Conservation (phyloP, 2,329 filamentous ascomycete genomes). For the Diplodia corticola region DNA sequence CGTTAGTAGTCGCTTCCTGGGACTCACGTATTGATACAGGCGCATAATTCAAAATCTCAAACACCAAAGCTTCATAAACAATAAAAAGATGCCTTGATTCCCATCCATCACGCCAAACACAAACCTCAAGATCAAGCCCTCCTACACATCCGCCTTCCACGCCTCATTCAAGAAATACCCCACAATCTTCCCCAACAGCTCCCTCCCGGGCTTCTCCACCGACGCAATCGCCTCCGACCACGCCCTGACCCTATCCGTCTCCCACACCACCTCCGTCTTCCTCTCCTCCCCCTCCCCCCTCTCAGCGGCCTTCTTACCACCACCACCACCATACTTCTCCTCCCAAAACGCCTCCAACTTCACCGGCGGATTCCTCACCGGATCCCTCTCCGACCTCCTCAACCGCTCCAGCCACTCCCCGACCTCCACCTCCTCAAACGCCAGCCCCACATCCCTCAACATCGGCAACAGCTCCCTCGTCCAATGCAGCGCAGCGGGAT, state of each 20-base stretch:
- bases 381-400: conserved; percentile 29
- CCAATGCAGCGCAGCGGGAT: conserved; percentile 53
- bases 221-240: conserved; percentile 13
- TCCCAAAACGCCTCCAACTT: conserved; percentile 36
- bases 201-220: conserved; percentile 1
- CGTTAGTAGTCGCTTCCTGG: too few species aligned
- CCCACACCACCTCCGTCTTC: conserved; percentile 1
- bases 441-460: conserved; percentile 45
- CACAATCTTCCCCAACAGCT: conserved; percentile 15
- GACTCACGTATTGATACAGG: too few species aligned
- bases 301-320: neutral
- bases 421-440: conserved; percentile 30
- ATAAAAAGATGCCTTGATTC: too few species aligned
- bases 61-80: too few species aligned
- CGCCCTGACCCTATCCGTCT: conserved; percentile 9
- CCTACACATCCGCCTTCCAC: conserved; percentile 3
- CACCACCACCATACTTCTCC: conserved; percentile 31
- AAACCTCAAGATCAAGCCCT: neutral
- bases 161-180: conserved; percentile 14
- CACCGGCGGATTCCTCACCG: conserved; percentile 32
- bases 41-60: too few species aligned
- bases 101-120: too few species aligned
- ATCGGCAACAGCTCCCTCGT: conserved; percentile 55
- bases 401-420: conserved; percentile 33
- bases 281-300: neutral